These are phyloP conservation scores for Trichoderma polysporum DNA, from an alignment of 2,329 filamentous ascomycete species.

Conservation along the genomic window DNA sequence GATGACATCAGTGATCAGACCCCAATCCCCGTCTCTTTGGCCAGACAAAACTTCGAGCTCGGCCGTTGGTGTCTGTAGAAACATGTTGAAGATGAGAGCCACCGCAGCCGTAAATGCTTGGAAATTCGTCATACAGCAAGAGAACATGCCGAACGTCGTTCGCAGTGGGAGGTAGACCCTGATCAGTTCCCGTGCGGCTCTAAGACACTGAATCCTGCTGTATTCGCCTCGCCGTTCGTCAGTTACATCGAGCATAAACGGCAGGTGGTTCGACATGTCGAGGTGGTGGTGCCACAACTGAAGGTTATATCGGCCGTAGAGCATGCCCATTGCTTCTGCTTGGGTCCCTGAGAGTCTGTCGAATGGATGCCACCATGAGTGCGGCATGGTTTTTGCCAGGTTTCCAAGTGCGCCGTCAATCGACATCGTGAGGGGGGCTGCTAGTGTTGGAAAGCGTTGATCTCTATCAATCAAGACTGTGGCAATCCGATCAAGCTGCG, in stretches of 20 bases:
- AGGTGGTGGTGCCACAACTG: slow-evolving; percentile 20
- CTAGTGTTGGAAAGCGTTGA: neutral
- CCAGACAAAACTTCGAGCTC: neutral
- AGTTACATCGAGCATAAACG: slow-evolving; percentile 15
- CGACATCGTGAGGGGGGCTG: neutral
- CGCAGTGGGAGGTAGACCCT: slow-evolving; percentile 7
- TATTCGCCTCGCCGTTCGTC: slow-evolving; percentile 4
- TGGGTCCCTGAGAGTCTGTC: neutral
- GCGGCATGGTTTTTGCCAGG: slow-evolving; percentile 6
- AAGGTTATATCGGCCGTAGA: slow-evolving; percentile 14
- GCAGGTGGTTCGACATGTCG: slow-evolving; percentile 10
- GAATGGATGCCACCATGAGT: slow-evolving; percentile 10
- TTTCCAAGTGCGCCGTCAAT: slow-evolving; percentile 4
- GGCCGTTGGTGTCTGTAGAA: neutral
- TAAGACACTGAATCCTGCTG: slow-evolving; percentile 11
- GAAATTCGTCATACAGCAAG: slow-evolving; percentile 15
- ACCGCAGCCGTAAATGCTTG: slow-evolving; percentile 17
- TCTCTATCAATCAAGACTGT: slow-evolving; percentile 5
- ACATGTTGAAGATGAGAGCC: slow-evolving; percentile 17
- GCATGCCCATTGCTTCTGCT: neutral
- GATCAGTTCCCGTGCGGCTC: slow-evolving; percentile 13
- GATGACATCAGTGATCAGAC: neutral
- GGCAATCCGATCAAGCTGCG: slow-evolving; percentile 11
- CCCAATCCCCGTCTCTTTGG: slow-evolving; percentile 9
- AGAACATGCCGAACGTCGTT: slow-evolving; percentile 17